Evolutionary conservation across 2,329 filamentous ascomycete genomes (phyloP), one percentile per base, ranked within the genome.

Genomic region (Pyrenochaeta sp.): DNA sequence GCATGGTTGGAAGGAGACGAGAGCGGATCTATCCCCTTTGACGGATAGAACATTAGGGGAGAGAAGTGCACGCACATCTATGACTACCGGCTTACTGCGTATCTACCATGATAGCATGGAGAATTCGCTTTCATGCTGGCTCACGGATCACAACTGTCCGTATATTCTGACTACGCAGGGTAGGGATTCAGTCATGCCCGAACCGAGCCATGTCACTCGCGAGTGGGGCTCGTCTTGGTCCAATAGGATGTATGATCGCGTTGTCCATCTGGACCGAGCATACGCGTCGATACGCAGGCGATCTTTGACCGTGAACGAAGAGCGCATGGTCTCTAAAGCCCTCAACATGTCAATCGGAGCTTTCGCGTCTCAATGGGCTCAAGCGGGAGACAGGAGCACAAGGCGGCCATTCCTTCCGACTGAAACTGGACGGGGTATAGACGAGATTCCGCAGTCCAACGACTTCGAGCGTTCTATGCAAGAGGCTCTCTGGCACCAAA

Each of bases 91-190:
- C 10, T 71, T 84, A 8, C 68, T 84, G 28, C 76, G 77, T 25
- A 81, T 85, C 28, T 85, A 85, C 63, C 83, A 85, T 58, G 83
- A 85, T 59, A 83, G 83, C 25, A 74, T 85, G 60, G 83, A 85
- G 58, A 81, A 83, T 58, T 81, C 80, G 12, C 67, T 85, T 2
- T 81, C 82, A 1, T 85, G 83, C 64, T 85, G 83, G 83, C 61
- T 85, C n/a, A 83, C 82, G 0, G 83, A 85, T 57, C 76, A 78
- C 44, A 85, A 81, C 3, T 85, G 83, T 49, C 83, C 83, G 0
- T 85, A 85, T 59, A 19, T 19, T 19, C 19, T 19, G 19, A 19
- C 19, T 19, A 19, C 19, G 19, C 19, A 19, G 19, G 19, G 19
- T 19, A 19, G 19, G 19, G 19, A 19, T 19, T 19, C 19, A 19